These are phyloP conservation scores for Melanomma pulvis-pyrius DNA, from an alignment of 495 filamentous ascomycete genomes.

Conservation along the genomic window DNA sequence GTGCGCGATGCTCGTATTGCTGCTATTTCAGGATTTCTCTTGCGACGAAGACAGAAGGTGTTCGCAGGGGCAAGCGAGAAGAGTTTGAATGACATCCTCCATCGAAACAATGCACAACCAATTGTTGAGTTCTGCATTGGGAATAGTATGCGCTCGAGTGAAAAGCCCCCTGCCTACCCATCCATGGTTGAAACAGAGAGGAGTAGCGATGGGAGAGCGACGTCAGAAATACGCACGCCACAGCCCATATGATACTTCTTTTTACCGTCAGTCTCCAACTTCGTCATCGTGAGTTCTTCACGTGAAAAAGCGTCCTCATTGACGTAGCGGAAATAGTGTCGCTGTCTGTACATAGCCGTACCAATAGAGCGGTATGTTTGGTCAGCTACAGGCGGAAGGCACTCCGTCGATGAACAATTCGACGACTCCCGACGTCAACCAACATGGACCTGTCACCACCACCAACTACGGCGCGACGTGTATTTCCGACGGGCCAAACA, in stretches of 20 bases:
- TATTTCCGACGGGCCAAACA: background rate
- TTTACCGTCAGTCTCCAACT: background rate
- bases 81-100: background rate
- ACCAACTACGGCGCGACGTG: background rate
- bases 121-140: background rate
- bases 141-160: too few species aligned
- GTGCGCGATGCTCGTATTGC: background rate
- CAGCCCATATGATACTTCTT: background rate
- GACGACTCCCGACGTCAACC: background rate
- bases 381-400: background rate
- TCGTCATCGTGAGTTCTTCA: background rate
- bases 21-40: background rate
- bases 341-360: background rate
- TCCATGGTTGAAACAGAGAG: too few species aligned
- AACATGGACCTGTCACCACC: background rate
- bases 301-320: background rate
- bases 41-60: background rate
- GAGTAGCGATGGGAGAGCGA: too few species aligned
- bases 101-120: background rate
- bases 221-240: too few species aligned
- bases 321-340: background rate
- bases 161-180: too few species aligned
- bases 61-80: background rate
- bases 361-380: background rate
- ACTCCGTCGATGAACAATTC: background rate